Evolutionary conservation across 306 rosid species (phyloP).

Genomic region (Crotalaria pallida): DNA sequence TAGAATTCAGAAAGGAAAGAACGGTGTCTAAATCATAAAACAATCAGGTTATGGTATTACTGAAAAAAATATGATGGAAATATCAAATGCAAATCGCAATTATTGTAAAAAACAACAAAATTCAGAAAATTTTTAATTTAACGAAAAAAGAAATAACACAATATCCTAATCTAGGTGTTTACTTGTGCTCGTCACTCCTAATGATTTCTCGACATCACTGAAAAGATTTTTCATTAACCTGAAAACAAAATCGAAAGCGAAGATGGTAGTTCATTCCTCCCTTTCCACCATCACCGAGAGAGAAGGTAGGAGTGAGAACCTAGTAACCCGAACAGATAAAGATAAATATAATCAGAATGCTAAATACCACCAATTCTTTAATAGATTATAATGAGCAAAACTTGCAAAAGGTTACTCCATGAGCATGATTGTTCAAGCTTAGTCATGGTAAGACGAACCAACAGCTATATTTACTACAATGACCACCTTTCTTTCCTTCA

Average conservation of each 20-base stretch:
- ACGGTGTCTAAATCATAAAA: not conserved
- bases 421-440: constrained; percentile 22
- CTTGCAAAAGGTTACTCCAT: constrained; percentile 3
- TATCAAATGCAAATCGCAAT: not conserved
- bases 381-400: not conserved
- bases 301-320: not conserved
- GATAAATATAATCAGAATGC: not conserved
- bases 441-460: constrained; percentile 31
- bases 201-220: not conserved
- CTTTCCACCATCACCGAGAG: too few relatives aligned
- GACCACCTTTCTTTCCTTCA: not conserved
- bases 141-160: too few relatives aligned
- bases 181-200: not conserved
- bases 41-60: not conserved
- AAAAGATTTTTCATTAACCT: not conserved
- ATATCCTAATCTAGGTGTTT: too few relatives aligned
- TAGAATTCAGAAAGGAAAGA: not conserved
- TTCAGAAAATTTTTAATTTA: too few relatives aligned
- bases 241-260: not conserved
- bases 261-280: not conserved
- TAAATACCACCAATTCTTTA: not conserved
- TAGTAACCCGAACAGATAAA: not conserved
- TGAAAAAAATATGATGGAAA: not conserved
- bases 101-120: too few relatives aligned
- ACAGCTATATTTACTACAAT: constrained; percentile 7